phyloP scores from a whole-genome alignment of 257 asterid genomes.

The Nicotiana tabacum region DNA sequence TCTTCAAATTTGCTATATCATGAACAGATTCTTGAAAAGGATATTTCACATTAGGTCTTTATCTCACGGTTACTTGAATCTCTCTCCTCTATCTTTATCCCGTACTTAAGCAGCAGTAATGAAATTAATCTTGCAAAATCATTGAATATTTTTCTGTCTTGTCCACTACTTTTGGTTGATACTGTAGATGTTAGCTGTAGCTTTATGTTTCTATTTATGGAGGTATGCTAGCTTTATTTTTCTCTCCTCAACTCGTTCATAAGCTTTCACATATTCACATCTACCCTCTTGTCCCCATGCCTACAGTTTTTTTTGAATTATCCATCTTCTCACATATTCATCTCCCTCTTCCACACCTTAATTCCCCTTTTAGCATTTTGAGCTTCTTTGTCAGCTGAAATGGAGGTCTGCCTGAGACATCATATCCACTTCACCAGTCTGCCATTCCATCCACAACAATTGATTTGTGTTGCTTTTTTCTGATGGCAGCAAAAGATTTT shows the following conservation, averaged over 20 bases:
- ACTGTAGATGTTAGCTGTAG: background rate
- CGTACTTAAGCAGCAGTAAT: background rate
- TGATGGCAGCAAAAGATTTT: conserved; percentile 1
- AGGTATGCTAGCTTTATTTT: background rate
- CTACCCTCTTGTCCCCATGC: background rate
- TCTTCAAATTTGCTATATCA: background rate
- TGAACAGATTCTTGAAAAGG: background rate
- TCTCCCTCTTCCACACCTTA: conserved; percentile 2
- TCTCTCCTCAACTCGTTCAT: background rate
- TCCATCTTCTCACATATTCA: background rate
- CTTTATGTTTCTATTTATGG: background rate
- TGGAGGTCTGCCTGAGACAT: background rate
- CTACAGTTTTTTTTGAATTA: no score
- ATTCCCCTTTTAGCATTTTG: background rate
- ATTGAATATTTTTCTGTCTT: background rate
- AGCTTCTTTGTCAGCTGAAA: background rate
- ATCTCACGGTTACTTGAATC: background rate
- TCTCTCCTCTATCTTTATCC: background rate
- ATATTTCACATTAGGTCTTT: background rate
- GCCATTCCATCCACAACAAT: background rate
- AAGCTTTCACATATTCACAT: background rate
- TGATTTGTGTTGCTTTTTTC: background rate
- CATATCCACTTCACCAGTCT: background rate
- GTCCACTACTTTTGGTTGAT: background rate
- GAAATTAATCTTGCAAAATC: background rate